phyloP scores from a whole-genome alignment of 805 yeast species.

The Wickerhamomyces sydowiorum region DNA sequence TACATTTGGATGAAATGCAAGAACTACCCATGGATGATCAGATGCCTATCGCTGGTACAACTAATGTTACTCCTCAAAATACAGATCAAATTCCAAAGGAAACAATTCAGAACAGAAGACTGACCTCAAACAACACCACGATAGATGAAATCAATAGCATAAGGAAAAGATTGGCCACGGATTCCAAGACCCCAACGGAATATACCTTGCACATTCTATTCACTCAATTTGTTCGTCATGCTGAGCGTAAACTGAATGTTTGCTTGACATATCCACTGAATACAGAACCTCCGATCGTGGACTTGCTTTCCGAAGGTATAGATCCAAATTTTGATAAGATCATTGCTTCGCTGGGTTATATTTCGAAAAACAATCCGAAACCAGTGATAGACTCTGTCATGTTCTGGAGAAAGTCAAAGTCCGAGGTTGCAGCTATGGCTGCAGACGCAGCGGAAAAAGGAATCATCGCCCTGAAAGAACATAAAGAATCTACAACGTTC shows the following conservation, averaged over 20 bases:
- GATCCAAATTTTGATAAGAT: constrained; percentile 86
- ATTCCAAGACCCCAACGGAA: constrained; percentile 71
- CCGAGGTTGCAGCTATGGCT: constrained; percentile 73
- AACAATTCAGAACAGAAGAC: constrained; percentile 2
- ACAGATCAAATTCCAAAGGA: background rate
- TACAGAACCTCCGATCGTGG: constrained; percentile 74
- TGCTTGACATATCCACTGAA: constrained; percentile 62
- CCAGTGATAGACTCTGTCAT: constrained; percentile 96
- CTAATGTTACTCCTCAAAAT: background rate
- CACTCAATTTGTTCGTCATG: constrained; percentile 91
- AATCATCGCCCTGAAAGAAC: constrained; percentile 24
- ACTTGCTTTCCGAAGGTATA: constrained; percentile 75
- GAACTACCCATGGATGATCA: background rate
- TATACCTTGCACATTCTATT: constrained; percentile 92
- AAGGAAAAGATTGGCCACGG: constrained; percentile 40
- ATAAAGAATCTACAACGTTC: constrained; percentile 21
- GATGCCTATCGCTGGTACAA: background rate
- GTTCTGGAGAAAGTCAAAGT: constrained; percentile 95
- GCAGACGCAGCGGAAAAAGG: constrained; percentile 46
- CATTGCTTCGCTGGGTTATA: constrained; percentile 80
- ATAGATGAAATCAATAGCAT: constrained; percentile 19
- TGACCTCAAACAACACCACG: constrained; percentile 14
- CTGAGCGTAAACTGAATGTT: constrained; percentile 77
- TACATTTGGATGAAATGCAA: background rate
- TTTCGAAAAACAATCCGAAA: constrained; percentile 84